A percentile compares a stretch with the other conserved stretches of the same genome.
phyloP scores from a whole-genome alignment of 805 yeast species.

The Kodamaea sagamina region DNA sequence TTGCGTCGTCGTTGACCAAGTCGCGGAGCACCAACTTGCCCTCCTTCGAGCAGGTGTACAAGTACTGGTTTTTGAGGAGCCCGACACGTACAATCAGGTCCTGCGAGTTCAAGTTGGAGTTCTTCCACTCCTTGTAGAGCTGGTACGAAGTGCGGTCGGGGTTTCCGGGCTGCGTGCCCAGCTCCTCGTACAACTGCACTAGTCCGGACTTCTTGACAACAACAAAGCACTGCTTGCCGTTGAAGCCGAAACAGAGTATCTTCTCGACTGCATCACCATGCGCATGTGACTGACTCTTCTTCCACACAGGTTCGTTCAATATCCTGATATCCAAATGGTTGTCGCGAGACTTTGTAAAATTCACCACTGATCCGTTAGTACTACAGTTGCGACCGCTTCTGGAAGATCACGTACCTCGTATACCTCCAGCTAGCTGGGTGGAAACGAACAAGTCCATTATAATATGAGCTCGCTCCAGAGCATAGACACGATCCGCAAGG shows the following conservation, averaged over 20 bases:
- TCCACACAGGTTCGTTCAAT: slow-evolving; percentile 6
- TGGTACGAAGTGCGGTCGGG: slow-evolving; percentile 15
- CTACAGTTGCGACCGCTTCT: background rate
- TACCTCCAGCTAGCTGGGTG: slow-evolving; percentile 18
- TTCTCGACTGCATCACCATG: slow-evolving; percentile 16
- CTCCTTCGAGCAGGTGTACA: slow-evolving; percentile 35
- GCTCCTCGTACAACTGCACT: slow-evolving; percentile 31
- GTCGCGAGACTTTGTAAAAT: slow-evolving; percentile 9
- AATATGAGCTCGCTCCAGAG: slow-evolving; percentile 3
- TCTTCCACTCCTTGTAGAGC: slow-evolving; percentile 38
- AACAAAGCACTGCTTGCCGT: slow-evolving; percentile 24
- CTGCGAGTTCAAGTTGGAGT: slow-evolving; percentile 21
- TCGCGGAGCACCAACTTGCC: slow-evolving; percentile 40
- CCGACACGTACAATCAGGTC: slow-evolving; percentile 32
- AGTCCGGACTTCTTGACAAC: slow-evolving; percentile 29
- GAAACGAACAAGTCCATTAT: slow-evolving; percentile 19
- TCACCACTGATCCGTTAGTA: slow-evolving; percentile 8
- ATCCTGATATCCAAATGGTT: slow-evolving; percentile 8
- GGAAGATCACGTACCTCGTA: slow-evolving; percentile 18
- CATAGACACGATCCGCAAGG: slow-evolving; percentile 7
- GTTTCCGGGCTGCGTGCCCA: background rate
- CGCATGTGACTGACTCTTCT: slow-evolving; percentile 4
- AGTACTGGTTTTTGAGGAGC: slow-evolving; percentile 27
- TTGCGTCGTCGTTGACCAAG: slow-evolving; percentile 37
- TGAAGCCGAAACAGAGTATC: slow-evolving; percentile 22